Evolutionary conservation across 768 basidiomycete genomes (phyloP).

Genomic region (Mycena indigotica): DNA sequence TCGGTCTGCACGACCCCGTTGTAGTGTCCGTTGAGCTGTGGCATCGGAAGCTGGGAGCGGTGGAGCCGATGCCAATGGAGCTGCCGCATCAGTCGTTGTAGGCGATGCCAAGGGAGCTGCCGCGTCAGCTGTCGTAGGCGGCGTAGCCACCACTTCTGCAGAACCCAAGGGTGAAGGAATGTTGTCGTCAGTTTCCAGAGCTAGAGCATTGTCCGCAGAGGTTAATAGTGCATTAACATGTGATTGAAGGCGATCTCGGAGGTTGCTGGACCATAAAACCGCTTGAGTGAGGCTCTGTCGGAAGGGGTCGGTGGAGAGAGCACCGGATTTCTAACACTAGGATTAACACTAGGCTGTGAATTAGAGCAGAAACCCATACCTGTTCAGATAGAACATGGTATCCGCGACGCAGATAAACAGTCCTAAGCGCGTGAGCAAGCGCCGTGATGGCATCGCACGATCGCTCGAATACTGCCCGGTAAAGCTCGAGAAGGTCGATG

Average conservation of each 20-base stretch:
- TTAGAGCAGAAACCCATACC: slow-evolving; percentile 12
- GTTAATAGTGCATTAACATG: slow-evolving; percentile 13
- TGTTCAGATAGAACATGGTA: slow-evolving; percentile 20
- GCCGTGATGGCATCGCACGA: slow-evolving; percentile 44
- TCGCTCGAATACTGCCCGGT: slow-evolving; percentile 34
- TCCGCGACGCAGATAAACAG: slow-evolving; percentile 32
- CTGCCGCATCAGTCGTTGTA: too few species aligned
- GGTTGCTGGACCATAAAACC: slow-evolving; percentile 34
- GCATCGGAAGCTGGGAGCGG: neutral
- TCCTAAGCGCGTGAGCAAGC: slow-evolving; percentile 33
- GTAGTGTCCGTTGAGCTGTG: neutral
- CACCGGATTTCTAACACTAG: slow-evolving; percentile 23
- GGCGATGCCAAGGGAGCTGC: too few species aligned
- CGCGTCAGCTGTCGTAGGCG: too few species aligned
- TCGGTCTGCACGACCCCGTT: slow-evolving; percentile 13
- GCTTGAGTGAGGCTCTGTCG: too few species aligned
- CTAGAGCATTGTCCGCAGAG: neutral
- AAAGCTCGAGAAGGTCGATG: too few species aligned
- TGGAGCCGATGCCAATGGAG: neutral
- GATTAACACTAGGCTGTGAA: neutral
- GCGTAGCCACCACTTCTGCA: too few species aligned
- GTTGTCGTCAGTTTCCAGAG: too few species aligned
- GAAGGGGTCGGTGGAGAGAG: slow-evolving; percentile 38
- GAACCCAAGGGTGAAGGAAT: too few species aligned
- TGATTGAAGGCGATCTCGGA: slow-evolving; percentile 21